A percentile compares a stretch with the other conserved stretches of the same genome.
phyloP scores from a whole-genome alignment of 805 yeast species.

The Blastobotrys peoriensis region DNA sequence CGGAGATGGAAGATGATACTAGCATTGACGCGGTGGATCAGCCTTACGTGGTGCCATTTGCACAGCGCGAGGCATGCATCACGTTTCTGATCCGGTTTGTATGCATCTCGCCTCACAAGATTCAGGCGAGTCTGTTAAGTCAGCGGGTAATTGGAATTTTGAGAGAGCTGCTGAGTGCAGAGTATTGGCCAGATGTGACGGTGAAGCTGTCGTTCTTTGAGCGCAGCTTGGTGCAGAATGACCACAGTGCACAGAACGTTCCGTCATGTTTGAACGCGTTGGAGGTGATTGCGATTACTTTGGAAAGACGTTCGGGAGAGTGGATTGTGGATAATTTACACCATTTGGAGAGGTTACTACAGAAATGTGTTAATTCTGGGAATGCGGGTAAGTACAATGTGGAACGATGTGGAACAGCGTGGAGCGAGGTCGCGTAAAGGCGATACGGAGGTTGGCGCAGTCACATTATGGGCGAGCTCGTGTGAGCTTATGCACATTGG shows the following conservation, averaged over 20 bases:
- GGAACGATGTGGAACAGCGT: too few relatives aligned
- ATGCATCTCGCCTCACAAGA: slow-evolving; percentile 78
- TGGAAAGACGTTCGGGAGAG: slow-evolving; percentile 65
- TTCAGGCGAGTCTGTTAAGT: slow-evolving; percentile 77
- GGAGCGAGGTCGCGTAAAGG: too few relatives aligned
- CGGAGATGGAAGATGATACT: slow-evolving; percentile 17
- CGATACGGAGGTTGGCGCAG: too few relatives aligned
- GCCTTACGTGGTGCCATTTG: slow-evolving; percentile 58
- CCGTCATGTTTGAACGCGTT: slow-evolving; percentile 65
- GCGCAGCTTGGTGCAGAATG: slow-evolving; percentile 73
- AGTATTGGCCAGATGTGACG: slow-evolving; percentile 83
- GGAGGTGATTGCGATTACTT: slow-evolving; percentile 77
- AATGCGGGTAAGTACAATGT: slow-evolving; percentile 31
- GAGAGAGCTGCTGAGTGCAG: slow-evolving; percentile 62
- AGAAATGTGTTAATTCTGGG: slow-evolving; percentile 74
- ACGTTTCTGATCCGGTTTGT: slow-evolving; percentile 83
- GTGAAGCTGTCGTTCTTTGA: slow-evolving; percentile 85
- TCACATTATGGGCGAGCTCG: too few relatives aligned
- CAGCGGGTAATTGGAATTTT: slow-evolving; percentile 74
- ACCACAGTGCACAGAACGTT: slow-evolving; percentile 45
- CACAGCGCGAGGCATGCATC: slow-evolving; percentile 82
- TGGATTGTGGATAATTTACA: slow-evolving; percentile 75
- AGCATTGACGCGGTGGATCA: slow-evolving; percentile 36
- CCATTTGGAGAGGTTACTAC: slow-evolving; percentile 66
- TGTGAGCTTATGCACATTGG: too few relatives aligned